Conservation (phyloP, 495 filamentous ascomycete species). For the Neurospora sp. region DNA sequence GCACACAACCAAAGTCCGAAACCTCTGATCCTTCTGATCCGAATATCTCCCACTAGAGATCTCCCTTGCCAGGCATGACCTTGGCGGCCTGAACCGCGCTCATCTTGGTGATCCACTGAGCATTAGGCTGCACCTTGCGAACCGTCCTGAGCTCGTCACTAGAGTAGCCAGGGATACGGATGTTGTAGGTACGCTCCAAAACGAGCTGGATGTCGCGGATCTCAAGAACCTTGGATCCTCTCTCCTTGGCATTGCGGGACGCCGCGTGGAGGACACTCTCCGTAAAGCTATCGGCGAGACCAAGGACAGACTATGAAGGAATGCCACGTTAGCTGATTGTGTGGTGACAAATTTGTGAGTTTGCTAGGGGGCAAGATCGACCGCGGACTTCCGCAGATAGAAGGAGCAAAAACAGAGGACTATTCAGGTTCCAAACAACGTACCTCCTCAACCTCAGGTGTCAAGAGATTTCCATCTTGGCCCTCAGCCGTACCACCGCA, state of each 20-base stretch:
- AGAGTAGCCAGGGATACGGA: conserved; percentile 89
- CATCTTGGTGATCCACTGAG: conserved; percentile 90
- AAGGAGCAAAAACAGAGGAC: conserved; percentile 2
- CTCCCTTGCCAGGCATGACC: conserved; percentile 49
- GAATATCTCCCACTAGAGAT: conserved; percentile 17
- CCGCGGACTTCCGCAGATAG: not conserved
- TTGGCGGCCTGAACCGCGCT: conserved; percentile 91
- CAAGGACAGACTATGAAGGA: conserved; percentile 53
- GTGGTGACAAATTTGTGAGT: not conserved
- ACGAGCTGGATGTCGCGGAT: conserved; percentile 91
- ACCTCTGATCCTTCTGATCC: not conserved
- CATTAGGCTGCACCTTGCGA: conserved; percentile 77
- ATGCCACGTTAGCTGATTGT: not conserved
- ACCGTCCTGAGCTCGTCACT: conserved; percentile 91
- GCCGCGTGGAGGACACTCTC: conserved; percentile 79
- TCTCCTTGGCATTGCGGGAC: conserved; percentile 85
- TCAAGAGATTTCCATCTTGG: conserved; percentile 56
- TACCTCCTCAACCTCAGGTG: conserved; percentile 93
- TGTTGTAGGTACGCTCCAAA: conserved; percentile 95
- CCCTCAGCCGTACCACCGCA: conserved; percentile 67
- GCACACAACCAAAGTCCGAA: not conserved
- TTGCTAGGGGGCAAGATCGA: not conserved
- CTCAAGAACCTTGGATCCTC: conserved; percentile 79
- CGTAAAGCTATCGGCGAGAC: conserved; percentile 88
- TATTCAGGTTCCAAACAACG: conserved; percentile 13